Base-by-base conservation (phyloP, 148 eudicot species). In the Limonium bicolor region DNA sequence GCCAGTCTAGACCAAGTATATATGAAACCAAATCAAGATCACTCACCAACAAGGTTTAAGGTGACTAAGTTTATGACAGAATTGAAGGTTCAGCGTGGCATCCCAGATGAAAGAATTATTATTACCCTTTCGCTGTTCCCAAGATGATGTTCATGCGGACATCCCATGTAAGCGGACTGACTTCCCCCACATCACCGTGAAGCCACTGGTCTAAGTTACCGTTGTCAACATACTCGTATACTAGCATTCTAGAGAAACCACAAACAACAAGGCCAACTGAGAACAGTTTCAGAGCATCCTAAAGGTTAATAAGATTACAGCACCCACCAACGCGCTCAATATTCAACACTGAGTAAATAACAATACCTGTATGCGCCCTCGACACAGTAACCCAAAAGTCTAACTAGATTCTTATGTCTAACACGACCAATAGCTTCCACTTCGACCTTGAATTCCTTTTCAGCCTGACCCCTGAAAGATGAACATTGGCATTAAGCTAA, bases 401-500 rank as follows among this genome's bases (percentile, higher is more conserved):
- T 54, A 51, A 70, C 76, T 53, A 70, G 58, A 70, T 65, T 65
- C 21, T 70, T 70, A 34, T 70, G 76, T 13, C 71, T 54, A 42
- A 70, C 76, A 23, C 66, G 76, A 12, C 76, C 76, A 25, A 70
- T 70, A 31, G 71, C 76, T 57, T 70, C 76, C 27, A 70, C 76
- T 54, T 70, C 76, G 21, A 70, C 76, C 14, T 66, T 53, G 23
- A 70, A 70, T 53, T 70, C 76, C 59, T 70, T 70, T 49, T 70
- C 76, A 15, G 76, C 76, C 54, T 70, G 76, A 30, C 76, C 76
- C 28, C 76, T 70, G 66, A 41, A n/a, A n/a, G n/a, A n/a, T n/a
- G n/a, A n/a, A n/a, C n/a, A n/a, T n/a, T n/a, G n/a, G n/a, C n/a
- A n/a, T n/a, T n/a, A n/a, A n/a, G n/a, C n/a, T n/a, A n/a, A n/a